Conservation (phyloP, 1,284 basidiomycete genomes). For the Rhodotorula sp. region DNA sequence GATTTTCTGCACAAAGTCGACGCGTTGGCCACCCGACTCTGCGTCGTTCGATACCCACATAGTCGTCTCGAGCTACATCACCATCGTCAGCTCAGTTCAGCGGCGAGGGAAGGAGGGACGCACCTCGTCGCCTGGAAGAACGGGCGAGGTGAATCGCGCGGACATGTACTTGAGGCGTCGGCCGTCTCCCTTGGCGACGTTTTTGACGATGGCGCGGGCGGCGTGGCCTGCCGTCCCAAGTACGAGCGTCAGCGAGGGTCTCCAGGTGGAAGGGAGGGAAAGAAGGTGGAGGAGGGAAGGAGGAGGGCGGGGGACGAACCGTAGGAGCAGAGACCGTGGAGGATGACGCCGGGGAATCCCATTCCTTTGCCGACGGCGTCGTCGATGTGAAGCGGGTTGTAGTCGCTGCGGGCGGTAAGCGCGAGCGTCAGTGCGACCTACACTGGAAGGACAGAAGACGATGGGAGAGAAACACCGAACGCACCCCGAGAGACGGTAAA, state of each 20-base stretch:
- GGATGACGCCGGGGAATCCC: slow-evolving; percentile 74
- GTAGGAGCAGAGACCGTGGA: slow-evolving; percentile 60
- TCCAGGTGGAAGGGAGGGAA: not conserved
- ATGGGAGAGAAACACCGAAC: not conserved
- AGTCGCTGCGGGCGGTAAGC: slow-evolving; percentile 55
- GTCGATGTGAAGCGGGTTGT: slow-evolving; percentile 79
- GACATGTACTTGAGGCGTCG: slow-evolving; percentile 64
- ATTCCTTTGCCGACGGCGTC: slow-evolving; percentile 50
- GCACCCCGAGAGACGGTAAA: slow-evolving; percentile 61
- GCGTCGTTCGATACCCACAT: slow-evolving; percentile 70
- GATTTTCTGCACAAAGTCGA: slow-evolving; percentile 70
- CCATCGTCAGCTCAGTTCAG: not conserved
- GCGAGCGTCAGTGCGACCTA: not conserved
- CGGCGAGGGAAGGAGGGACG: not conserved
- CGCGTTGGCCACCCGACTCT: slow-evolving; percentile 63
- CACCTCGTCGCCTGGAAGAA: slow-evolving; percentile 38
- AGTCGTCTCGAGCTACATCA: slow-evolving; percentile 60
- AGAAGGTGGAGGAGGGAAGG: not conserved
- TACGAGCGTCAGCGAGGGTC: slow-evolving; percentile 50
- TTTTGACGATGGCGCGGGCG: slow-evolving; percentile 66
- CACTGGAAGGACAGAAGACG: no score
- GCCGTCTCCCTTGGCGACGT: slow-evolving; percentile 61
- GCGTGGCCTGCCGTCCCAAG: slow-evolving; percentile 58
- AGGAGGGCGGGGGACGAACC: not conserved
- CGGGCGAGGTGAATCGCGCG: slow-evolving; percentile 64